Evolutionary conservation across 805 yeast species (phyloP).

Genomic region (Diddensiella transvaalensis): DNA sequence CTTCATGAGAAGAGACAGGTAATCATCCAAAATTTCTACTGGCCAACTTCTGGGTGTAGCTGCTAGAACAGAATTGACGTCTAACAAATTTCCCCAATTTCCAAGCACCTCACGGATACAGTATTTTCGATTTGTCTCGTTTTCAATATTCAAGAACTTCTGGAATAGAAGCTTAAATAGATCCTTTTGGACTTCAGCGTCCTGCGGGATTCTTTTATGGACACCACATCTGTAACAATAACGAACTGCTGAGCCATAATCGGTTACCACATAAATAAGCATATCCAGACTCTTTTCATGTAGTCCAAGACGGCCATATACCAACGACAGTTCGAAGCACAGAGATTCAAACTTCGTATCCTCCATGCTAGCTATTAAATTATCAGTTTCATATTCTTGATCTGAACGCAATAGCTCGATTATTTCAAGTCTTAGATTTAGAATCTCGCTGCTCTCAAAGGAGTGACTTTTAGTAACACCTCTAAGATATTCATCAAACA

Average conservation of each 20-base stretch:
- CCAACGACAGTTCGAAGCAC: conserved; percentile 32
- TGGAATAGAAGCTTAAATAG: conserved; percentile 27
- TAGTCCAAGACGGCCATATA: conserved; percentile 32
- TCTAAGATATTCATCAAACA: conserved; percentile 26
- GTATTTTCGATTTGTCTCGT: conserved; percentile 21
- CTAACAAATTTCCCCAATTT: conserved; percentile 29
- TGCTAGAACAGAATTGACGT: conserved; percentile 28
- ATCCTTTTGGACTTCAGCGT: conserved; percentile 21
- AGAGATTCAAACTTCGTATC: conserved; percentile 26
- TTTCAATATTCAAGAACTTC: conserved; percentile 25
- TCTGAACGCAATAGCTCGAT: conserved; percentile 24
- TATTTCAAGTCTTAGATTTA: conserved; percentile 26
- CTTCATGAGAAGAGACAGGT: conserved; percentile 19
- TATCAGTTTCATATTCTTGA: conserved; percentile 24
- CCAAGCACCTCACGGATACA: conserved; percentile 29
- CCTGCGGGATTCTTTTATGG: neutral
- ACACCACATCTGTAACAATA: conserved; percentile 26
- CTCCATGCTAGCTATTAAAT: conserved; percentile 25
- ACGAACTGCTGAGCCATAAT: conserved; percentile 33
- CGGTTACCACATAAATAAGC: conserved; percentile 32
- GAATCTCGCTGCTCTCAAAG: conserved; percentile 16
- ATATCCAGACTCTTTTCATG: conserved; percentile 34
- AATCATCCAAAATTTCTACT: conserved; percentile 29
- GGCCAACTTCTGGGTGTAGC: conserved; percentile 33
- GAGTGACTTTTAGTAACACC: conserved; percentile 4